Conservation (phyloP, 306 rosid genomes). For the Hylodesmum podocarpum region DNA sequence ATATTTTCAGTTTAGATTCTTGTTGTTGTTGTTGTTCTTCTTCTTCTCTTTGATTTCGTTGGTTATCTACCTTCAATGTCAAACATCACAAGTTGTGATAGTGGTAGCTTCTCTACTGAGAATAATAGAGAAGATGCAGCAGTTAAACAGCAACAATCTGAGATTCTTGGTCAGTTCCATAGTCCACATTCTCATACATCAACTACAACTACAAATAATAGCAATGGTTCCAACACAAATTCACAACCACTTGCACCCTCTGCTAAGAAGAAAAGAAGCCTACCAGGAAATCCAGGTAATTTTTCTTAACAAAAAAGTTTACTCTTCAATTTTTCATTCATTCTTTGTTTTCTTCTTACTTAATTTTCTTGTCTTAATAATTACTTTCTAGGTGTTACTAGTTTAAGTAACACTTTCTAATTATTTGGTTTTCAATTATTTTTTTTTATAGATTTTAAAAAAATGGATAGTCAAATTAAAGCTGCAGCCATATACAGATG, state of each 20-base stretch:
- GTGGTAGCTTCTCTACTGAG: constrained; percentile 75
- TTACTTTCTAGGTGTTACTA: neutral
- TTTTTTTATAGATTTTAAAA: neutral
- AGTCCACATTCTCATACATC: constrained; percentile 63
- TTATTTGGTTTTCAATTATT: constrained; percentile 8
- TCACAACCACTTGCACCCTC: constrained; percentile 49
- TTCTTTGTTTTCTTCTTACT: neutral
- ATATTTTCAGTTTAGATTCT: constrained; percentile 26
- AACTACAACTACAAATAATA: constrained; percentile 43
- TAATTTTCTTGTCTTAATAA: neutral
- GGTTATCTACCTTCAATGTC: constrained; percentile 60
- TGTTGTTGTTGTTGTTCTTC: too few species aligned
- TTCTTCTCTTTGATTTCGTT: constrained; percentile 24
- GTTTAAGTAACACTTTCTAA: constrained; percentile 15
- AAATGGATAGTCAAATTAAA: constrained; percentile 22
- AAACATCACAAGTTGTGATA: constrained; percentile 71
- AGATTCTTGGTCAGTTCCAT: constrained; percentile 47
- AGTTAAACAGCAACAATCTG: constrained; percentile 43
- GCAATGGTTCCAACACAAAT: constrained; percentile 53
- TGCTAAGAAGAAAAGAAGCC: constrained; percentile 74
- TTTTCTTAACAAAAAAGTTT: neutral
- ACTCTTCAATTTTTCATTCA: neutral
- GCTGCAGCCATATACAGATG: neutral
- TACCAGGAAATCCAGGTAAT: constrained; percentile 91
- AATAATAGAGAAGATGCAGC: constrained; percentile 45